These are phyloP conservation scores for Tulasnella sp. DNA, from an alignment of 768 basidiomycete species.

Conservation along the genomic window DNA sequence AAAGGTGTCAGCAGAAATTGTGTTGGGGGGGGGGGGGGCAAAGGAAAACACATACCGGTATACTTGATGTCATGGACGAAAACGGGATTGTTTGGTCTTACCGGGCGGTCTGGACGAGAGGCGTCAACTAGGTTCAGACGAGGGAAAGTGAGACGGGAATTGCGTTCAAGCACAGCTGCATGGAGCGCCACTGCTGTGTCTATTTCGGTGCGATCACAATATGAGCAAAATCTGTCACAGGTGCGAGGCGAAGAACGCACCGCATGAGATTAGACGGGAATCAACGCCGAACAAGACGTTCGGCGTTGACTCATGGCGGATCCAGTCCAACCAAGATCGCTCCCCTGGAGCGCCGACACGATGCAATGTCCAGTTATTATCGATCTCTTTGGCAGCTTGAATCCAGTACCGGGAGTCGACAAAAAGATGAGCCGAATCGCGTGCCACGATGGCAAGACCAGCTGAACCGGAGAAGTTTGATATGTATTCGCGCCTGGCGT, in stretches of 20 bases:
- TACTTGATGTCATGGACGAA: slow-evolving; percentile 70
- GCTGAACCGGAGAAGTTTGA: slow-evolving; percentile 66
- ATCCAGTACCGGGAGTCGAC: slow-evolving; percentile 82
- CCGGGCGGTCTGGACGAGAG: slow-evolving; percentile 73
- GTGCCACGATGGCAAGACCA: slow-evolving; percentile 67
- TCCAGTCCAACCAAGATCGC: slow-evolving; percentile 76
- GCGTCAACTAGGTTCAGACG: slow-evolving; percentile 80
- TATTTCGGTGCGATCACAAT: background rate
- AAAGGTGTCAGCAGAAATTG: background rate
- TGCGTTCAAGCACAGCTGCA: slow-evolving; percentile 48
- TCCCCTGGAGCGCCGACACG: slow-evolving; percentile 52
- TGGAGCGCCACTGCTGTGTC: slow-evolving; percentile 62
- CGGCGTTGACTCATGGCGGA: slow-evolving; percentile 41
- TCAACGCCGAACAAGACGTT: slow-evolving; percentile 71
- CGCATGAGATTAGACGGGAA: slow-evolving; percentile 72
- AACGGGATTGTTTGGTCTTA: slow-evolving; percentile 58
- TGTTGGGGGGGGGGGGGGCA: background rate
- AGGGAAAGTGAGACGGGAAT: slow-evolving; percentile 71
- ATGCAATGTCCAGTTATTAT: slow-evolving; percentile 68
- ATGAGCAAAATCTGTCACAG: background rate
- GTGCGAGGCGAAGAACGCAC: background rate
- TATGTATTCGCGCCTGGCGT: slow-evolving; percentile 74
- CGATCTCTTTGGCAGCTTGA: slow-evolving; percentile 66
- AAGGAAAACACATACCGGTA: slow-evolving; percentile 44
- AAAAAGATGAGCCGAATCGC: slow-evolving; percentile 63